Conservation (phyloP, 2,329 filamentous ascomycete species). For the Fusarium cicatricum region DNA sequence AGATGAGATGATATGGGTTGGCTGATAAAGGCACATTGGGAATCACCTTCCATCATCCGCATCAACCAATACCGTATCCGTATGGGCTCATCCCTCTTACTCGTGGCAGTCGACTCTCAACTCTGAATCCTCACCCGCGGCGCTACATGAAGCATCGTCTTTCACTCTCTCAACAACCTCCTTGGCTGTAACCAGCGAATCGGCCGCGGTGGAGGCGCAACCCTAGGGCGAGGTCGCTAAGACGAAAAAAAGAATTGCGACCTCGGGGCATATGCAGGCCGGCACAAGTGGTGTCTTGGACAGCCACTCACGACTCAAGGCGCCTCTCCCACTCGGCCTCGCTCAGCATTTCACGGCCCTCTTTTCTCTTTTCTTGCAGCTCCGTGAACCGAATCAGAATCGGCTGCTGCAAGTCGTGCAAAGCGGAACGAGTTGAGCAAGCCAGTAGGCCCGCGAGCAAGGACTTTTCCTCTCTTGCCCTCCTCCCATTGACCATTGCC, state of each 20-base stretch:
- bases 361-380: slow-evolving; percentile 34
- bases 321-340: slow-evolving; percentile 25
- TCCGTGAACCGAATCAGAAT: slow-evolving; percentile 35
- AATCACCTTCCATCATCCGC: neutral
- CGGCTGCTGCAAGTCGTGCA: slow-evolving; percentile 33
- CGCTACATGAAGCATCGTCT: slow-evolving; percentile 23
- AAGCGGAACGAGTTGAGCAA: slow-evolving; percentile 10
- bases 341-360: slow-evolving; percentile 23
- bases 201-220: slow-evolving; percentile 21
- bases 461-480: neutral
- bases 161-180: slow-evolving; percentile 21
- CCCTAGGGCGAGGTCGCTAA: slow-evolving; percentile 29
- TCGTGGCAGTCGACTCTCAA: slow-evolving; percentile 7
- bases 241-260: slow-evolving; percentile 28
- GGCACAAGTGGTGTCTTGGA: slow-evolving; percentile 22
- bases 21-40: slow-evolving; percentile 11
- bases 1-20: slow-evolving; percentile 9
- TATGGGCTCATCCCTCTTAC: too few species aligned
- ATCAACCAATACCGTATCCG: neutral
- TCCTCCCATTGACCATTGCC: neutral
- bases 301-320: slow-evolving; percentile 37
- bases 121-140: slow-evolving; percentile 6
- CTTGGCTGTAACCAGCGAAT: slow-evolving; percentile 25
- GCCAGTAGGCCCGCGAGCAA: too few species aligned
- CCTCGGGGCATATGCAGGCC: slow-evolving; percentile 32